Conservation (phyloP, 1,139 yeast genomes). For the Pichia sp. region DNA sequence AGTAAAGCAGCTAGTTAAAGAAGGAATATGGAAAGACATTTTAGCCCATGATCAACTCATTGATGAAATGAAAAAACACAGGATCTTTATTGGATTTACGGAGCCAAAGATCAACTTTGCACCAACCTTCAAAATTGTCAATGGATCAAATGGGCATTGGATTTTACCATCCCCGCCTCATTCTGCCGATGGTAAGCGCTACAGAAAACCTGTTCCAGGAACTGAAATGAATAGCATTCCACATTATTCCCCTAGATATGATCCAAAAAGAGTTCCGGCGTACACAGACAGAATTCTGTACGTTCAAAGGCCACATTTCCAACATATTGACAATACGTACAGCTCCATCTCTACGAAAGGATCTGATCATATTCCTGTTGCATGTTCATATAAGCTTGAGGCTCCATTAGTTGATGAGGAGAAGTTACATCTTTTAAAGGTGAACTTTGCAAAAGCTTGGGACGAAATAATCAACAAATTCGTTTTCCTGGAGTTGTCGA, state of each 20-base stretch:
- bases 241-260: slow-evolving; percentile 32
- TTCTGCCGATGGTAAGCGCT: too few relatives aligned
- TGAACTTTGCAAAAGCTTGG: slow-evolving; percentile 16
- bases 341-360: slow-evolving; percentile 34
- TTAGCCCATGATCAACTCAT: slow-evolving; percentile 54
- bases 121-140: slow-evolving; percentile 66
- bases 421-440: slow-evolving; percentile 7
- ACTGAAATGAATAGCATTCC: background rate
- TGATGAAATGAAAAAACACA: slow-evolving; percentile 44
- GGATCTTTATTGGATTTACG: slow-evolving; percentile 51
- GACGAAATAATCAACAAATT: slow-evolving; percentile 17
- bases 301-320: slow-evolving; percentile 31
- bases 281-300: slow-evolving; percentile 70
- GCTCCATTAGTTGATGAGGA: slow-evolving; percentile 42
- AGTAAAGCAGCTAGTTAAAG: slow-evolving; percentile 7
- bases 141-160: slow-evolving; percentile 23
- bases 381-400: slow-evolving; percentile 40
- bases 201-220: slow-evolving; percentile 27
- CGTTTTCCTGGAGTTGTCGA: slow-evolving; percentile 13
- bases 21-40: slow-evolving; percentile 33
- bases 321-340: slow-evolving; percentile 32
- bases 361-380: slow-evolving; percentile 77
- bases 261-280: slow-evolving; percentile 60
- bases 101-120: slow-evolving; percentile 61
- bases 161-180: background rate